These are phyloP conservation scores for Penicillium antarcticum DNA, from an alignment of 495 filamentous ascomycete genomes.

Conservation along the genomic window DNA sequence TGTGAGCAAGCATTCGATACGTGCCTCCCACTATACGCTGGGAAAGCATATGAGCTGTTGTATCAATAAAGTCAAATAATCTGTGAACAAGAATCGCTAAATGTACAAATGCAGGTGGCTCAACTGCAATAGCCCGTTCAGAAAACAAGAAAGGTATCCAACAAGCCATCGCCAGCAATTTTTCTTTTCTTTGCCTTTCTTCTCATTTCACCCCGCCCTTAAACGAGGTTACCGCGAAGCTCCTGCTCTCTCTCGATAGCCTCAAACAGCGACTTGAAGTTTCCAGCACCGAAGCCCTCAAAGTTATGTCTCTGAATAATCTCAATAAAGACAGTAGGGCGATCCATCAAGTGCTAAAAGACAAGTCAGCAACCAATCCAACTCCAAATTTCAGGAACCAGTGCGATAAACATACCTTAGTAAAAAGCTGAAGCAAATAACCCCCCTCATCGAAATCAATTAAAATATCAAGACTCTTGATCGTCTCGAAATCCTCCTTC, in stretches of 20 bases:
- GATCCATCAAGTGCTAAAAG: constrained; percentile 76
- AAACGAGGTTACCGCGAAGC: constrained; percentile 70
- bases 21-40: no score
- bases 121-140: background rate
- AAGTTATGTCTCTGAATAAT: constrained; percentile 89
- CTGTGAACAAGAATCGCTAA: background rate
- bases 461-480: constrained; percentile 73
- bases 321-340: constrained; percentile 91
- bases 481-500: constrained; percentile 69
- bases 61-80: no score
- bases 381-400: background rate
- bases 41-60: no score
- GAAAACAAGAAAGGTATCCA: background rate
- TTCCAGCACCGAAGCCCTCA: constrained; percentile 87
- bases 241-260: constrained; percentile 89
- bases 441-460: constrained; percentile 91
- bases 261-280: constrained; percentile 90
- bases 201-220: no score
- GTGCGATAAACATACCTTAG: constrained; percentile 54
- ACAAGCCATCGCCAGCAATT: background rate
- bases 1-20: no score
- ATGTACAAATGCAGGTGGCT: background rate
- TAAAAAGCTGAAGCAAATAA: constrained; percentile 83
- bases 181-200: background rate
- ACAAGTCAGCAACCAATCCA: constrained; percentile 15